Percentiles rank a stretch among this genome's conserved stretches.
Conservation (phyloP, 371 early-diverging fungal species). For the Smittium mucronatum region DNA sequence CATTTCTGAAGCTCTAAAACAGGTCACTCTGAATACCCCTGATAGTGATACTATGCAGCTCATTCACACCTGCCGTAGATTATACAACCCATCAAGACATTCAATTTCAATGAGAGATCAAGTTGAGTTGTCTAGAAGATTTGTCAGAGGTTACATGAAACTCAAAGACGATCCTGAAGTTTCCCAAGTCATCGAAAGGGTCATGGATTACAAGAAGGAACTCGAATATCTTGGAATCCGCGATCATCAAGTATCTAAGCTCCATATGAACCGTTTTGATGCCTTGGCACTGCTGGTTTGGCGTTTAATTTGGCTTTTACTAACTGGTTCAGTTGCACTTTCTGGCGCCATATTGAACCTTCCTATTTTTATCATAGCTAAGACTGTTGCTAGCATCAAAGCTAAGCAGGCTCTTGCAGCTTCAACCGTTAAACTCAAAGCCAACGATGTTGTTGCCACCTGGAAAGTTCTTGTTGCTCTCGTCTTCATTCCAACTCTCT, state of each 20-base stretch:
- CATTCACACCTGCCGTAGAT: constrained; percentile 85
- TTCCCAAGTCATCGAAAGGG: constrained; percentile 49
- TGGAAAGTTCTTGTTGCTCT: constrained; percentile 89
- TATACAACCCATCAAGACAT: constrained; percentile 78
- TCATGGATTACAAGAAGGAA: constrained; percentile 74
- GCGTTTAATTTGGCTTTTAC: constrained; percentile 47
- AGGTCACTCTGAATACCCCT: constrained; percentile 82
- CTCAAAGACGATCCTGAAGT: constrained; percentile 73
- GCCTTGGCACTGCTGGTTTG: constrained; percentile 58
- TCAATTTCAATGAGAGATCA: constrained; percentile 69
- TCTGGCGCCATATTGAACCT: constrained; percentile 74
- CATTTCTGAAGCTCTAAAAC: constrained; percentile 61
- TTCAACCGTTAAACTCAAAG: constrained; percentile 85
- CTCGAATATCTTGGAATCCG: constrained; percentile 81
- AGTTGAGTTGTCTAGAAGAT: constrained; percentile 79
- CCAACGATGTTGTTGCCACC: constrained; percentile 87
- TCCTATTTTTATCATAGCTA: constrained; percentile 62
- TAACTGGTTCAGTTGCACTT: constrained; percentile 59
- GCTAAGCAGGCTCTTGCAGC: constrained; percentile 75
- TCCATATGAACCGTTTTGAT: constrained; percentile 46
- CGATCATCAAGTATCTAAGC: constrained; percentile 90
- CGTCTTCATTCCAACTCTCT: constrained; percentile 61
- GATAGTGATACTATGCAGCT: constrained; percentile 83
- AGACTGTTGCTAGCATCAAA: constrained; percentile 56
- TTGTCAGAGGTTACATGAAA: constrained; percentile 73